Percentiles rank a stretch among this genome's conserved stretches.
These are phyloP conservation scores for Lactifluus volemus DNA, from an alignment of 768 basidiomycete species.

Conservation along the genomic window DNA sequence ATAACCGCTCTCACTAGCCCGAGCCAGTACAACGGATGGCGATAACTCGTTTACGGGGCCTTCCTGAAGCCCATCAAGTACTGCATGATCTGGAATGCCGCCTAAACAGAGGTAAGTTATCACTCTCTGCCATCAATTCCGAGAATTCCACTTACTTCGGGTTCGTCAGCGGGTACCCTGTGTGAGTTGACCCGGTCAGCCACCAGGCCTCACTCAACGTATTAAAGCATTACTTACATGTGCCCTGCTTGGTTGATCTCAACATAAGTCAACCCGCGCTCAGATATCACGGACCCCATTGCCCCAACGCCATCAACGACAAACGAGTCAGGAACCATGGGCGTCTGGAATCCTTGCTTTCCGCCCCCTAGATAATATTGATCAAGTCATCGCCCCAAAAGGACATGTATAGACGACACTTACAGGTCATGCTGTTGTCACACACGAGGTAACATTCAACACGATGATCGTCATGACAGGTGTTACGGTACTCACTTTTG, in stretches of 20 bases:
- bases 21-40: no score
- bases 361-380: slow-evolving; percentile 42
- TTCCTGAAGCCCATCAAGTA: no score
- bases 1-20: no score
- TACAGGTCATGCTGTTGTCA: slow-evolving; percentile 14
- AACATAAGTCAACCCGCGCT: slow-evolving; percentile 58
- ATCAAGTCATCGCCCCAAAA: not conserved
- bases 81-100: no score
- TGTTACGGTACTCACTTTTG: slow-evolving; percentile 28
- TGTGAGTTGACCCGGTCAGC: not conserved
- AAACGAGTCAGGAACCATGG: slow-evolving; percentile 57
- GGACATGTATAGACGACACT: not conserved
- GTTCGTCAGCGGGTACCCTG: not conserved
- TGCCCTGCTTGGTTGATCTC: slow-evolving; percentile 66
- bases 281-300: slow-evolving; percentile 52
- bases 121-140: not conserved
- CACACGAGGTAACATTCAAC: not conserved
- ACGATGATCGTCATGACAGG: not conserved
- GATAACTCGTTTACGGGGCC: no score
- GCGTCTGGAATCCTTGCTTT: slow-evolving; percentile 64
- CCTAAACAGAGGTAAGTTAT: not conserved
- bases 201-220: not conserved
- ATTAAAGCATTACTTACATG: slow-evolving; percentile 37
- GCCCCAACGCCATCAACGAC: slow-evolving; percentile 64
- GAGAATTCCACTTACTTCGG: slow-evolving; percentile 19